Evolutionary conservation across 1,139 yeast genomes (phyloP).

Genomic region (Lodderomyces beijingensis): DNA sequence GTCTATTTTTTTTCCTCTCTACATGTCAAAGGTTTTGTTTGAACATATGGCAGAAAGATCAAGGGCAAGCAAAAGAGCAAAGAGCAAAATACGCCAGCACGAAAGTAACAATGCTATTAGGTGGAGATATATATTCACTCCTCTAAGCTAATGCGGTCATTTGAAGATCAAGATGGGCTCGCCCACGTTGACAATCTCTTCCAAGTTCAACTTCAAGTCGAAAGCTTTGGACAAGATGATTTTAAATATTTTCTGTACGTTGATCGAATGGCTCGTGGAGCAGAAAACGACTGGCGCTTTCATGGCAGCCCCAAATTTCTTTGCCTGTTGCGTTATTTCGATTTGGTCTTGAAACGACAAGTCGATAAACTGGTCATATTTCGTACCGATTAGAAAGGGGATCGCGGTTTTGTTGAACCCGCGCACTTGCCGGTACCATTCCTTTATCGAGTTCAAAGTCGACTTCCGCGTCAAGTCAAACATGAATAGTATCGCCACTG

Average conservation of each 20-base stretch:
- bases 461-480: conserved; percentile 88
- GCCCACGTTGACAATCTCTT: conserved; percentile 78
- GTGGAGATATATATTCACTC: no score
- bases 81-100: no score
- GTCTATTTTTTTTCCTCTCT: no score
- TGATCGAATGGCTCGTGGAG: conserved; percentile 89
- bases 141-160: no score
- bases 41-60: no score
- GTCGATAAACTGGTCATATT: conserved; percentile 84
- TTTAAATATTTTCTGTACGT: conserved; percentile 91
- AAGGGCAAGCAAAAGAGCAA: no score
- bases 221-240: conserved; percentile 89
- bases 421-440: conserved; percentile 93
- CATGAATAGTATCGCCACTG: conserved; percentile 88
- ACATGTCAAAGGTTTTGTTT: no score
- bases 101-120: no score
- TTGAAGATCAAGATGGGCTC: conserved; percentile 84
- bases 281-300: conserved; percentile 86
- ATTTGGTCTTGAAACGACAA: conserved; percentile 77
- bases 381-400: conserved; percentile 90
- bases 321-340: conserved; percentile 81
- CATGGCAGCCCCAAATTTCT: conserved; percentile 88
- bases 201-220: conserved; percentile 77
- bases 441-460: conserved; percentile 81
- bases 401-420: conserved; percentile 91